Conservation (phyloP, 1,284 basidiomycete genomes). For the Termitomyces sp. region DNA sequence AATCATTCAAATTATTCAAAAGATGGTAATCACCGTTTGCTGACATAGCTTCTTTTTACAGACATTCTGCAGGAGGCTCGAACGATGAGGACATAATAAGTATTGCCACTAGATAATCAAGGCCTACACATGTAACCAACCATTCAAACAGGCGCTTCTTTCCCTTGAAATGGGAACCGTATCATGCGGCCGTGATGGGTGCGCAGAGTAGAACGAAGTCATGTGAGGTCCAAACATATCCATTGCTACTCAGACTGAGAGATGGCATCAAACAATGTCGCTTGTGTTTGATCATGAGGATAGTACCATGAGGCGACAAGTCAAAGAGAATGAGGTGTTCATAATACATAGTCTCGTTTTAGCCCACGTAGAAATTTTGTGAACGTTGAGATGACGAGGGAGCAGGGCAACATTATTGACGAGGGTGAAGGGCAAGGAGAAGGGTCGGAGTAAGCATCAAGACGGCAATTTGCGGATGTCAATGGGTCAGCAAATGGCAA, state of each 20-base stretch:
- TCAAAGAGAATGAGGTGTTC: not conserved
- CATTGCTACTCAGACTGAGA: not conserved
- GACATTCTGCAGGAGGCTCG: not conserved
- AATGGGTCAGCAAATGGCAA: constrained; percentile 20
- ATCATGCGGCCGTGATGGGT: not conserved
- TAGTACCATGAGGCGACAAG: not conserved
- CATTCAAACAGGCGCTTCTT: not conserved
- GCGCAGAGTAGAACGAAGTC: not conserved
- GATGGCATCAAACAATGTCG: constrained; percentile 2
- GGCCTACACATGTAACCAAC: not conserved
- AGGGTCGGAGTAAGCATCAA: constrained; percentile 14
- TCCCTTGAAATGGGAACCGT: not conserved
- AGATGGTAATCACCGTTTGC: not conserved
- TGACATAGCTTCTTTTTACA: not conserved
- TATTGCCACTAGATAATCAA: not conserved
- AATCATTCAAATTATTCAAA: not conserved
- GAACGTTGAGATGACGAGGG: not conserved
- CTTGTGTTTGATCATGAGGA: not conserved
- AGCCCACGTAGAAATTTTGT: not conserved
- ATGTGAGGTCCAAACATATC: not conserved
- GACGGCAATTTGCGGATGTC: constrained; percentile 21
- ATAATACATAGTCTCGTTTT: not conserved
- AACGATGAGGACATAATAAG: not conserved
- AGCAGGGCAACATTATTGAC: not conserved
- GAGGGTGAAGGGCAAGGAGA: not conserved